Conservation (phyloP, 768 basidiomycete genomes). For the Astraeus odoratus region DNA sequence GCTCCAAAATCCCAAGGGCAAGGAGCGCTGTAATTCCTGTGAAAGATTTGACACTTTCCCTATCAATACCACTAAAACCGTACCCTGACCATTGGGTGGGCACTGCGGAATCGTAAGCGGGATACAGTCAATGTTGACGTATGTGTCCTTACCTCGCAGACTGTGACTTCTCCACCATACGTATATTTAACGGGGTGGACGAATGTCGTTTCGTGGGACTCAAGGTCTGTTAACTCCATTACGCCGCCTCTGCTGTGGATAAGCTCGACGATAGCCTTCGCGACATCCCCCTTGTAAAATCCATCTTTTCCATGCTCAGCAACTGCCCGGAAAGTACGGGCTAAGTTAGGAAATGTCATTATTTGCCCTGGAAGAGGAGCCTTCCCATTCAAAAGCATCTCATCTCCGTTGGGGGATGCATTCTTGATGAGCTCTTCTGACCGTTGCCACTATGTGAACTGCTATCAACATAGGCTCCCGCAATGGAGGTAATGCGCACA, state of each 20-base stretch:
- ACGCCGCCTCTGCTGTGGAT: constrained; percentile 83
- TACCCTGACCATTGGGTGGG: constrained; percentile 94
- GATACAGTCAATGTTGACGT: not conserved
- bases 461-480: constrained; percentile 2
- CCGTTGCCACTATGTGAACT: constrained; percentile 34
- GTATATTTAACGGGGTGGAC: constrained; percentile 92
- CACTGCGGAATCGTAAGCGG: constrained; percentile 42
- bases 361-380: constrained; percentile 85
- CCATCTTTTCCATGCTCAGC: constrained; percentile 82
- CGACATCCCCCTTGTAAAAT: constrained; percentile 89
- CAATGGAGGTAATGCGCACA: constrained; percentile 11
- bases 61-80: constrained; percentile 1
- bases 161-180: constrained; percentile 76
- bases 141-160: constrained; percentile 69
- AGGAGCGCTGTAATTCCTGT: constrained; percentile 85
- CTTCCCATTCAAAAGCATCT: constrained; percentile 81
- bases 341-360: constrained; percentile 75
- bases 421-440: constrained; percentile 64
- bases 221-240: constrained; percentile 92
- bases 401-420: constrained; percentile 78
- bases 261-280: constrained; percentile 83
- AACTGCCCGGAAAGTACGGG: constrained; percentile 73
- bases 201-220: constrained; percentile 67
- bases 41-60: not conserved
- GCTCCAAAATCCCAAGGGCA: constrained; percentile 89